These are phyloP conservation scores for Coniella vitis DNA, from an alignment of 2,329 filamentous ascomycete species.

Conservation along the genomic window DNA sequence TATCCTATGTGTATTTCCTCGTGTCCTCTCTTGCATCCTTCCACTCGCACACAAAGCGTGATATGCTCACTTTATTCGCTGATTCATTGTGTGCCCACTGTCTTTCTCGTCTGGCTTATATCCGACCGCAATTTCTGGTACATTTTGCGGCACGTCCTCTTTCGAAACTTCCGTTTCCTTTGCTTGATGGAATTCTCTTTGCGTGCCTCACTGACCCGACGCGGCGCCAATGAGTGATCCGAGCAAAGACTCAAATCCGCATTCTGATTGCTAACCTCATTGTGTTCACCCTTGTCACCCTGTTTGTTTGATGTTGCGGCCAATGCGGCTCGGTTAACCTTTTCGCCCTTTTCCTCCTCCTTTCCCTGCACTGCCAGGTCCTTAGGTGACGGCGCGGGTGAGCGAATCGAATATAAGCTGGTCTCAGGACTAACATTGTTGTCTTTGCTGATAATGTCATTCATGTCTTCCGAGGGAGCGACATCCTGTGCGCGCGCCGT, in stretches of 20 bases:
- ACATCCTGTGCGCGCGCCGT: neutral
- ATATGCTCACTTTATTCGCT: no score
- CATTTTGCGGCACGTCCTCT: neutral
- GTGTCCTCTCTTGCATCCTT: no score
- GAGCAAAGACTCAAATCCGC: no score
- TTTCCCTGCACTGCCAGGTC: neutral
- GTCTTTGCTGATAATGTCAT: neutral
- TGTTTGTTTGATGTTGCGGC: neutral
- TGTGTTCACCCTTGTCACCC: neutral
- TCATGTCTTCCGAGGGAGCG: neutral
- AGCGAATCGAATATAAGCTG: neutral
- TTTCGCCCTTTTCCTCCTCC: no score
- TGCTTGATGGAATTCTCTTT: neutral
- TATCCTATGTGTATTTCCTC: no score
- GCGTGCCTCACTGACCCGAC: neutral
- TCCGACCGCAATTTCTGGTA: neutral
- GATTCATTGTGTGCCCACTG: no score
- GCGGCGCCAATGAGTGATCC: no score
- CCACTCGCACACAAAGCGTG: no score
- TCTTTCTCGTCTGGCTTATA: neutral
- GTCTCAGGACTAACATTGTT: neutral
- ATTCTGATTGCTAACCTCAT: no score
- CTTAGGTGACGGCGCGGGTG: conserved; percentile 5
- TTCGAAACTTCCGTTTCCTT: neutral
- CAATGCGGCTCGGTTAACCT: neutral